Percentiles rank a stretch among this genome's conserved stretches.
Conservation (phyloP, 345 rosid genomes). For the Cardiospermum halicacabum region DNA sequence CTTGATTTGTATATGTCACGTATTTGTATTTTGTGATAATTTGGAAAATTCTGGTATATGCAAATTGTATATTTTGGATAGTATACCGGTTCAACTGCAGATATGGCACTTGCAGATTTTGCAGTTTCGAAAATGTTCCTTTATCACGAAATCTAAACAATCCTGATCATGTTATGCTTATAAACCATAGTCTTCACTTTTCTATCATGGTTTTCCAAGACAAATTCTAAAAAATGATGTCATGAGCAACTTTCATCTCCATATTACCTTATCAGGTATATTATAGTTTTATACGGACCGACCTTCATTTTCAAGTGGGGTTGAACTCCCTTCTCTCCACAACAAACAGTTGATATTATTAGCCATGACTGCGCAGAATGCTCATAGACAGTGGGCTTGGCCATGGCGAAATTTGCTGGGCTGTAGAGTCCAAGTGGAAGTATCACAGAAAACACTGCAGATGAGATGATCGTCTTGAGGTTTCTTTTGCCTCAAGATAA, state of each 20-base stretch:
- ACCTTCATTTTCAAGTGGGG: too few species aligned
- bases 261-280: too few species aligned
- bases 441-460: constrained; percentile 19
- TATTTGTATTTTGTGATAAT: not conserved
- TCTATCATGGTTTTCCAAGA: too few species aligned
- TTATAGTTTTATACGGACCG: too few species aligned
- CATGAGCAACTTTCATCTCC: too few species aligned
- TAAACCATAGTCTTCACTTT: too few species aligned
- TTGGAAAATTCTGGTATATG: not conserved
- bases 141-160: too few species aligned
- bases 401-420: constrained; percentile 25
- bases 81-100: not conserved
- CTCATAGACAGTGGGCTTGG: constrained; percentile 32
- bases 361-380: constrained; percentile 26
- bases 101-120: not conserved
- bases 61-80: not conserved
- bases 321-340: too few species aligned
- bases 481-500: not conserved
- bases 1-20: too few species aligned
- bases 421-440: constrained; percentile 22
- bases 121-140: too few species aligned
- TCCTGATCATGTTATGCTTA: too few species aligned
- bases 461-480: constrained; percentile 15
- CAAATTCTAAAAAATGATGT: too few species aligned
- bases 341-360: constrained; percentile 8